phyloP scores from a whole-genome alignment of 305 asterid genomes.

The Stenogyne calaminthoides region DNA sequence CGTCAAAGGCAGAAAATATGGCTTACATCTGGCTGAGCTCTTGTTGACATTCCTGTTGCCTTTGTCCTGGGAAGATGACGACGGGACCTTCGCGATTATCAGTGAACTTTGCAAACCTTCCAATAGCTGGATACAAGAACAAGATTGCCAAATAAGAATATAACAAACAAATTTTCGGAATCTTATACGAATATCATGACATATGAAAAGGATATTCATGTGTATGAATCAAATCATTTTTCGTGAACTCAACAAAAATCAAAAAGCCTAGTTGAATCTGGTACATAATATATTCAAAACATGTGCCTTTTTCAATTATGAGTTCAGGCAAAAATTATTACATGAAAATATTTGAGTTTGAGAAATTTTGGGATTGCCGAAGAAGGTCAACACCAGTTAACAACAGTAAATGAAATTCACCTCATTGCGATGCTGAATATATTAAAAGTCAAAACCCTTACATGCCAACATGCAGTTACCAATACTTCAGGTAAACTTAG shows the following conservation, averaged over 20 bases:
- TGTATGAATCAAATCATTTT: not conserved
- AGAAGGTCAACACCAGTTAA: no score
- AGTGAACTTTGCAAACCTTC: slow-evolving; percentile 96
- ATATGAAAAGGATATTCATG: not conserved
- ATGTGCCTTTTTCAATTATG: not conserved
- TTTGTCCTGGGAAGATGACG: slow-evolving; percentile 74
- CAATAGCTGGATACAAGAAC: slow-evolving; percentile 62
- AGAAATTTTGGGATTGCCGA: not conserved
- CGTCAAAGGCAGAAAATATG: no score
- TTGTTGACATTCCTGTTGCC: slow-evolving; percentile 56
- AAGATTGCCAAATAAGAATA: slow-evolving; percentile 24
- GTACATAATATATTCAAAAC: not conserved
- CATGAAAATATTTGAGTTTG: not conserved
- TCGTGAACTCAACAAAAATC: not conserved
- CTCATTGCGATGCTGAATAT: no score
- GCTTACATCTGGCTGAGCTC: slow-evolving; percentile 56
- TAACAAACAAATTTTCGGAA: not conserved
- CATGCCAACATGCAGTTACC: no score
- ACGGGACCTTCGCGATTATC: slow-evolving; percentile 64
- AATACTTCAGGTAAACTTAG: no score
- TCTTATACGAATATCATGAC: not conserved
- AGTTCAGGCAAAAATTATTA: not conserved
- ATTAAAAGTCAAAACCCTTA: no score
- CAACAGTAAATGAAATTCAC: no score
- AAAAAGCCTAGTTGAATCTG: not conserved